Evolutionary conservation across 345 rosid species (phyloP).

Genomic region (Psidium friedrichsthalianum): DNA sequence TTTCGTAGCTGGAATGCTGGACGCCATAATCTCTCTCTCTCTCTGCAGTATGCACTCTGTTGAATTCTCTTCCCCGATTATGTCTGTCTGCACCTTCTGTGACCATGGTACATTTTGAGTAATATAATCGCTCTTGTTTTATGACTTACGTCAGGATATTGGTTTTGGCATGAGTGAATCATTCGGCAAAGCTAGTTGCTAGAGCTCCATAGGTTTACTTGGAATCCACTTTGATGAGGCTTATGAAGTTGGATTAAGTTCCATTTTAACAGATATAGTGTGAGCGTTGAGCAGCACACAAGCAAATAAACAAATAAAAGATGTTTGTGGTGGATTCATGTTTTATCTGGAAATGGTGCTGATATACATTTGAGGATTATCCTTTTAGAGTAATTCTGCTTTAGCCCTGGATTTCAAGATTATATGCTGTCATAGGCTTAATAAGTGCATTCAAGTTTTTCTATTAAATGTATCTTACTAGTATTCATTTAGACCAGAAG

Average conservation of each 20-base stretch:
- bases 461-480: conserved; percentile 4
- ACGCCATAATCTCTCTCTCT: background rate
- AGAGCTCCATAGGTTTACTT: background rate
- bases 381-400: background rate
- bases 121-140: background rate
- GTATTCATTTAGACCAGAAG: conserved; percentile 58
- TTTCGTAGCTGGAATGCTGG: background rate
- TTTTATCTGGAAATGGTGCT: background rate
- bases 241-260: background rate
- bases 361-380: background rate
- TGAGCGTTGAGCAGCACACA: background rate
- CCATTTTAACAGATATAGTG: background rate
- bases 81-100: background rate
- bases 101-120: background rate
- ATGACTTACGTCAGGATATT: background rate
- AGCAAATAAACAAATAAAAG: background rate
- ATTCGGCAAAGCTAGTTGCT: background rate
- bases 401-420: background rate
- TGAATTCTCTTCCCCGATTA: background rate
- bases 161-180: background rate
- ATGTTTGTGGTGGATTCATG: background rate
- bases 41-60: background rate
- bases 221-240: background rate
- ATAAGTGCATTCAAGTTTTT: background rate
- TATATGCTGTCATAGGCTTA: background rate